Percentiles rank a stretch among this genome's conserved stretches.
Conservation (phyloP, 164 flowering plant species). For the Nymphaea colorata region DNA sequence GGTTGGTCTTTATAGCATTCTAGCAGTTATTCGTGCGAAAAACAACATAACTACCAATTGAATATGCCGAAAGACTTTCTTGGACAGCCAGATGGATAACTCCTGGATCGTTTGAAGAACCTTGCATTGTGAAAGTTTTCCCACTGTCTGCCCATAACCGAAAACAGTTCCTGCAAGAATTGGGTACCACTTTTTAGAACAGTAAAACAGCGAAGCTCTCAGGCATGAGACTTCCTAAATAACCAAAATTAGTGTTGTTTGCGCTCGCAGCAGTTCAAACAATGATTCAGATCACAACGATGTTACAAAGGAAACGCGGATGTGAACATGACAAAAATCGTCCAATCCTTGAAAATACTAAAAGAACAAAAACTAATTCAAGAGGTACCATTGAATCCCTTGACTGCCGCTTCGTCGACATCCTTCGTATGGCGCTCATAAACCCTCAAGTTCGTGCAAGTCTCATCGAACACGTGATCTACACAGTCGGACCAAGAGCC, state of each 20-base stretch:
- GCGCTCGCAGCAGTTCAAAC: not conserved
- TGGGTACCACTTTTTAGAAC: not conserved
- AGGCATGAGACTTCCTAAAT: no score
- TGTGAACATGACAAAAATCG: not conserved
- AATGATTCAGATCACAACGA: not conserved
- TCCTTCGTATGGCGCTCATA: slow-evolving; percentile 60
- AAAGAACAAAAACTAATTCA: not conserved
- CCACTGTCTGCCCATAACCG: slow-evolving; percentile 99
- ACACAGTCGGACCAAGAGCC: not conserved
- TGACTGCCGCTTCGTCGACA: slow-evolving; percentile 73
- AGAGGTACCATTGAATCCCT: slow-evolving; percentile 69
- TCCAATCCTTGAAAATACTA: not conserved
- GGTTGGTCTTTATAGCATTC: not conserved
- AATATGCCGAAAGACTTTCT: slow-evolving; percentile 49
- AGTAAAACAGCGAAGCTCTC: no score
- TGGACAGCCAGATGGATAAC: slow-evolving; percentile 86
- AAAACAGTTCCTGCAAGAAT: slow-evolving; percentile 65
- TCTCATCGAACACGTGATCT: slow-evolving; percentile 72
- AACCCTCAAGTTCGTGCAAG: slow-evolving; percentile 51
- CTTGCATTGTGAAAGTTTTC: slow-evolving; percentile 92
- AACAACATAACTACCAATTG: slow-evolving; percentile 39
- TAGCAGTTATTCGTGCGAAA: not conserved
- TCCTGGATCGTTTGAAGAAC: slow-evolving; percentile 73
- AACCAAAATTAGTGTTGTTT: no score
- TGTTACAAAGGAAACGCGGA: not conserved